Evolutionary conservation across 805 yeast species (phyloP).

Genomic region (Lipomyces orientalis): DNA sequence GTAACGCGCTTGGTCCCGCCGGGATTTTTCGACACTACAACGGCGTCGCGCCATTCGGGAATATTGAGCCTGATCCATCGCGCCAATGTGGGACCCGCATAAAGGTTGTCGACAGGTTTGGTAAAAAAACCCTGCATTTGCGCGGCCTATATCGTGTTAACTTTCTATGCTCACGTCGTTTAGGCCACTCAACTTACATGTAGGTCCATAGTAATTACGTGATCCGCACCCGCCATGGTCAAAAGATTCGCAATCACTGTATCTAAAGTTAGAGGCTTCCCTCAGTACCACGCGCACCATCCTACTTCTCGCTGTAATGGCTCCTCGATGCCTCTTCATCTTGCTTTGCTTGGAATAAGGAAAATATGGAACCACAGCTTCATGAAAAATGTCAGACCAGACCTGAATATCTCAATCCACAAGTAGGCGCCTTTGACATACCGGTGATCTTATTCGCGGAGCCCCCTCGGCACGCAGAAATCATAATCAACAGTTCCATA

Average conservation of each 20-base stretch:
- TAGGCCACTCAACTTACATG: constrained; percentile 45
- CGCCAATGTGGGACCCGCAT: constrained; percentile 95
- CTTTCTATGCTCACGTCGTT: neutral
- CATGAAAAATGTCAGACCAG: neutral
- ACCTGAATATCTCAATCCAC: neutral
- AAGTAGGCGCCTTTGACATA: constrained; percentile 3
- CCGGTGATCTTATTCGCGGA: constrained; percentile 92
- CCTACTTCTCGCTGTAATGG: constrained; percentile 84
- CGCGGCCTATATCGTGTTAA: constrained; percentile 65
- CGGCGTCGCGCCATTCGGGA: constrained; percentile 83
- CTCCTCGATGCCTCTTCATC: constrained; percentile 99
- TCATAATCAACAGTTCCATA: constrained; percentile 92
- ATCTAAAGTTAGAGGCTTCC: neutral
- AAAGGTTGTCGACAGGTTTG: constrained; percentile 94
- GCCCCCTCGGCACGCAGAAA: constrained; percentile 96
- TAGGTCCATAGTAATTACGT: constrained; percentile 95
- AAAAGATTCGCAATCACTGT: constrained; percentile 88
- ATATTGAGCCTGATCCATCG: constrained; percentile 94
- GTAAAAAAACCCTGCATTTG: constrained; percentile 99
- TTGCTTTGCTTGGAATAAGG: constrained; percentile 97
- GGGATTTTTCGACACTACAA: constrained; percentile 97
- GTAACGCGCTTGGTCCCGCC: constrained; percentile 99
- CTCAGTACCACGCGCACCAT: neutral
- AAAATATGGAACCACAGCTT: constrained; percentile 93
- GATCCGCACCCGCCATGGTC: constrained; percentile 99